Base-by-base conservation (phyloP, 495 filamentous ascomycete genomes). In the Xylaria intraflava region DNA sequence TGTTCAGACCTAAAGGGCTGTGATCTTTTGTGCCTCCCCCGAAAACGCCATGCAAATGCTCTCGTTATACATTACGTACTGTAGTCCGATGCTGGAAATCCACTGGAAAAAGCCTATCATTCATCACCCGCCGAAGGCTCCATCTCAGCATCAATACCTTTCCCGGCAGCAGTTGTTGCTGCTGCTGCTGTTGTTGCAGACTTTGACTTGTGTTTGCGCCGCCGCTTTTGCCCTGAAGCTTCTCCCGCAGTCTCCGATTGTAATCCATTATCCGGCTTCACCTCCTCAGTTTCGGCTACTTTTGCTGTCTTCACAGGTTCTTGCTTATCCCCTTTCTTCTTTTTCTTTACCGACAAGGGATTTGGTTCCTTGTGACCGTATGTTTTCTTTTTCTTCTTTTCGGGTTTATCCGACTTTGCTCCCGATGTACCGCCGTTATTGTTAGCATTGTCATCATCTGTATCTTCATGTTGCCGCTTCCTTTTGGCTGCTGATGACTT, bases 331-430 rank as follows among this genome's bases (percentile, higher is more conserved):
- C 87, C 88, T 46, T 82, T 67, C 72, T 95, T 89, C 49, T 83
- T 67, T 72, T 96, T 98, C 77, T 89, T 94, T 58, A 95, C 72
- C 54, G 89, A 84, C 57, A 97, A 73, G 9, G 93, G 93, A 74
- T 98, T 98, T 8, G 92, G 90, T 7, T 77, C 85, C 69, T 92
- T 96, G 0, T 73, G 77, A 17, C 91, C 90, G 55, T 67, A 71
- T 59, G 76, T 86, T 55, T 76, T 72, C 60, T 79, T 87, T 63
- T 82, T 85, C 12, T 51, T 52, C 68, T 81, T 83, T 60, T 76
- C 72, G 10, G 65, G 53, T 14, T 57, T 58, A 0, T 20, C 36
- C 6, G 49, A 45, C 41, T 62, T 64, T 4, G 49, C 56, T 14
- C 62, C 59, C 39, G 55, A 54, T 17, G 42, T 68, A 3, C 59